Base-by-base conservation (phyloP, 2,329 filamentous ascomycete genomes). In the Fusarium falciforme region DNA sequence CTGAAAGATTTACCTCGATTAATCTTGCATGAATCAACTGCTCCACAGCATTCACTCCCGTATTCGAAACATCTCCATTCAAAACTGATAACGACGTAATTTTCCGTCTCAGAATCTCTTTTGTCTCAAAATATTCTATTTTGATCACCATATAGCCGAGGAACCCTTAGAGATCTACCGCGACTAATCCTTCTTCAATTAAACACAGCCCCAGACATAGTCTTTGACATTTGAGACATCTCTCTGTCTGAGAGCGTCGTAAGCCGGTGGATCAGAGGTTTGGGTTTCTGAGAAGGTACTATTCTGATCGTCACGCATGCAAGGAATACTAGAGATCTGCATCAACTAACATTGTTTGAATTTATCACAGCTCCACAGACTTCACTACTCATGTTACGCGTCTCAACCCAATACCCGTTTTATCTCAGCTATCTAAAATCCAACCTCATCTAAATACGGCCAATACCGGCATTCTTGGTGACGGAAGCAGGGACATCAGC, bases 401-500 rank as follows among this genome's bases (percentile, higher is more conserved):
- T n/a, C 5, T 27, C 12, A 57, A n/a, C 9, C 14, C 6, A 5
- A 16, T 36, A 4, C 14, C 27, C n/a, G 6, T 27, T 27, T 36
- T 3, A 25, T 20, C 3, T 7, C 33, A 12, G 10, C 14, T 16
- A 61, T 61, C 25, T n/a, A 2, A 6, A 14, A 20, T 25, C 14
- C 6, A 5, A 12, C 9, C 20, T 31, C 14, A 16, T 29, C 4
- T 35, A 66, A 22, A 61, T 58, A 11, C n/a, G 59, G n/a, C 70
- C 70, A 11, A 72, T 25, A 35, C 70, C 70, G 4, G 70, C 67
- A 16, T 60, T 72, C 9, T 57, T 27, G 8, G 35, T 67, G 5
- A 71, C 70, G 11, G 44, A 57, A 38, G 29, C n/a, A 22, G 70
- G 67, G 3, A 72, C 70, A 8, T 71, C 59, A 8, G 36, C 59